Conservation (phyloP, 2,329 filamentous ascomycete species). For the Pyrenochaeta sp. region DNA sequence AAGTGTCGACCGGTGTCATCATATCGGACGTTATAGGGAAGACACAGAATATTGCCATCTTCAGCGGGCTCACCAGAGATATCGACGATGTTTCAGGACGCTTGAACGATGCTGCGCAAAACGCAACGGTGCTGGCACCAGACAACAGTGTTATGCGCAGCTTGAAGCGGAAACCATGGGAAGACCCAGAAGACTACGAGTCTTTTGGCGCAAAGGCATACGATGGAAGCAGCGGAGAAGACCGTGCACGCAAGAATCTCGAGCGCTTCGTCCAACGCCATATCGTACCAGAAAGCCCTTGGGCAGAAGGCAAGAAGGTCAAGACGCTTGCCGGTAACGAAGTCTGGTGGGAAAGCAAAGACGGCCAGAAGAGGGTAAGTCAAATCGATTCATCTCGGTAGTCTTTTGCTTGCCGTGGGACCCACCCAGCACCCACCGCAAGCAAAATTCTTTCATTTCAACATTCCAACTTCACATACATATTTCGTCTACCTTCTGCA, state of each 20-base stretch:
- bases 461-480: neutral
- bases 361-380: conserved; percentile 72
- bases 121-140: conserved; percentile 88
- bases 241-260: conserved; percentile 80
- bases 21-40: conserved; percentile 86
- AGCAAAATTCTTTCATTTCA: conserved; percentile 3
- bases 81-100: conserved; percentile 73
- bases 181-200: conserved; percentile 76
- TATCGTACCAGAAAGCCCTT: conserved; percentile 77
- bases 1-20: conserved; percentile 61
- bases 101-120: conserved; percentile 70
- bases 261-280: conserved; percentile 86
- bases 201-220: conserved; percentile 75
- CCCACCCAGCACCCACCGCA: conserved; percentile 6
- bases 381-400: conserved; percentile 5
- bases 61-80: conserved; percentile 81
- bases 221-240: conserved; percentile 75
- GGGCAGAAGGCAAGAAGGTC: conserved; percentile 72
- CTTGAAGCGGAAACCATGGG: conserved; percentile 88
- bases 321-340: conserved; percentile 74
- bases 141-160: conserved; percentile 81
- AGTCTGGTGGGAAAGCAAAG: conserved; percentile 82
- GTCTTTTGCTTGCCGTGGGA: conserved; percentile 4
- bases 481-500: neutral
- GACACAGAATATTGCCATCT: conserved; percentile 80